Conservation (phyloP, 1,139 yeast species). For the Arxiozyma bovina region DNA sequence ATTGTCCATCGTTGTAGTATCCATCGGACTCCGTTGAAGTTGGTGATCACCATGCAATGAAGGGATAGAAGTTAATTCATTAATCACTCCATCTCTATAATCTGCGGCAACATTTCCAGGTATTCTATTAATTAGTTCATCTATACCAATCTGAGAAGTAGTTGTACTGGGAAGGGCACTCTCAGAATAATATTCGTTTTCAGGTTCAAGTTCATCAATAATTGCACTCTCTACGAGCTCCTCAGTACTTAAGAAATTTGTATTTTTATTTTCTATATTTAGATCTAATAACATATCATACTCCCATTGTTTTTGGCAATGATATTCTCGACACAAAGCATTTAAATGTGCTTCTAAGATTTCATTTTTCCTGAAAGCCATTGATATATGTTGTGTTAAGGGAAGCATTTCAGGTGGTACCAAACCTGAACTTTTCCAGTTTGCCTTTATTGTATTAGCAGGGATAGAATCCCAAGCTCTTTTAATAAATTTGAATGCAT, state of each 20-base stretch:
- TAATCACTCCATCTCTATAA: neutral
- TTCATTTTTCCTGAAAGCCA: constrained; percentile 31
- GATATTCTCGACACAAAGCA: constrained; percentile 37
- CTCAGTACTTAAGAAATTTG: constrained; percentile 52
- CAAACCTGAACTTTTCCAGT: constrained; percentile 45
- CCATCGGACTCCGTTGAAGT: neutral
- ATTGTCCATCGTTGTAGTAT: neutral
- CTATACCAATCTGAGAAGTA: constrained; percentile 12
- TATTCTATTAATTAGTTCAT: constrained; percentile 10
- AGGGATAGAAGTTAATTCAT: neutral
- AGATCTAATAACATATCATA: constrained; percentile 47
- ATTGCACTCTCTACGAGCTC: constrained; percentile 57
- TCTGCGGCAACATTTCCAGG: constrained; percentile 7
- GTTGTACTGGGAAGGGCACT: constrained; percentile 6
- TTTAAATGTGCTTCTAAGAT: constrained; percentile 34
- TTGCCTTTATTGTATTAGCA: constrained; percentile 38
- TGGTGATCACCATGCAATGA: neutral
- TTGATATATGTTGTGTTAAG: constrained; percentile 26
- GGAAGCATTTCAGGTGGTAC: constrained; percentile 29
- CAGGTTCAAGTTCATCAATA: constrained; percentile 37
- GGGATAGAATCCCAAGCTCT: constrained; percentile 48
- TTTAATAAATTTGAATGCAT: constrained; percentile 51
- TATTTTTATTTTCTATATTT: constrained; percentile 47
- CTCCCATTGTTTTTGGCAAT: constrained; percentile 53
- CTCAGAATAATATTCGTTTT: constrained; percentile 5